A percentile compares a stretch with the other conserved stretches of the same genome.
Conservation (phyloP, 805 yeast genomes). For the Hanseniaspora guilliermondii region DNA sequence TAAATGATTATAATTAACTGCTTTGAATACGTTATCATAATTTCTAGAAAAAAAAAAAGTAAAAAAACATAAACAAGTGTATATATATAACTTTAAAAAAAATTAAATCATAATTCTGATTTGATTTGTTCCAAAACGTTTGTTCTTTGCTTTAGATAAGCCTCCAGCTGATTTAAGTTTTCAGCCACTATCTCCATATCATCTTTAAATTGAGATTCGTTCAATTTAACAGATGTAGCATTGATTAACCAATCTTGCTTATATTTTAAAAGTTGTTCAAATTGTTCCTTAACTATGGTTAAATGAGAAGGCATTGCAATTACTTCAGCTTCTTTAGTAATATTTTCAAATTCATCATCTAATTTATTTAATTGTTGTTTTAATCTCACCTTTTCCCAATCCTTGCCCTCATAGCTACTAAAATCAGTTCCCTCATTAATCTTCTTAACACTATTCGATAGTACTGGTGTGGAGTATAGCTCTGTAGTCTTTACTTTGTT, state of each 20-base stretch:
- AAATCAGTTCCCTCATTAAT: slow-evolving; percentile 52
- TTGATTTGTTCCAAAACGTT: slow-evolving; percentile 42
- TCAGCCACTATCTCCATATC: slow-evolving; percentile 61
- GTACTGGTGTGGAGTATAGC: slow-evolving; percentile 17
- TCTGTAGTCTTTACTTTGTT: slow-evolving; percentile 29
- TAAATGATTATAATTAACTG: no score
- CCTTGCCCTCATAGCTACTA: slow-evolving; percentile 35
- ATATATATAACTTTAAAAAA: no score
- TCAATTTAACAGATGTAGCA: slow-evolving; percentile 17
- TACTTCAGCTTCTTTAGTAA: slow-evolving; percentile 19
- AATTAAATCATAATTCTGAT: slow-evolving; percentile 29
- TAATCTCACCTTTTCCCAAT: slow-evolving; percentile 79
- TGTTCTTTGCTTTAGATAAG: slow-evolving; percentile 50
- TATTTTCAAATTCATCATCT: slow-evolving; percentile 38
- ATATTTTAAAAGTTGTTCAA: slow-evolving; percentile 69
- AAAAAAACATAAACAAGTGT: no score
- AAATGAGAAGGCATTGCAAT: slow-evolving; percentile 20
- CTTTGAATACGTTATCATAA: no score
- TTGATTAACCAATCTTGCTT: slow-evolving; percentile 48
- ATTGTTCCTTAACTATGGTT: slow-evolving; percentile 44
- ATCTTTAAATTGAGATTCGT: slow-evolving; percentile 41
- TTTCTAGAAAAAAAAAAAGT: no score
- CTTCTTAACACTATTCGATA: slow-evolving; percentile 25
- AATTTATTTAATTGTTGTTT: slow-evolving; percentile 66
- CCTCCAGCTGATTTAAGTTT: slow-evolving; percentile 64